Percentiles rank a stretch among this genome's conserved stretches.
Evolutionary conservation across 306 rosid genomes (phyloP).

Genomic region (Boehmeria nivea): DNA sequence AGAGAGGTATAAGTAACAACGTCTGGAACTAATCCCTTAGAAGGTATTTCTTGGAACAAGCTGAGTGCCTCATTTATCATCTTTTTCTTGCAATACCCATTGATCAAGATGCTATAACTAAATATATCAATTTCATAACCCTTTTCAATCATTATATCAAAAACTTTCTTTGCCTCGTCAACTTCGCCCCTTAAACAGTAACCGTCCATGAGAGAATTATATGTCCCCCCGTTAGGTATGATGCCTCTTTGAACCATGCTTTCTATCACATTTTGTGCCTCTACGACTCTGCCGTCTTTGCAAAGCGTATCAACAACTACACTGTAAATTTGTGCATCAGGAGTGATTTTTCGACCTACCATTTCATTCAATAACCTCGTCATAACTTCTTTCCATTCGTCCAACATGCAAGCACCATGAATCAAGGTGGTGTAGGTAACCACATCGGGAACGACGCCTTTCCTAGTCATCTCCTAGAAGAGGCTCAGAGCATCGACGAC

Average conservation of each 20-base stretch:
- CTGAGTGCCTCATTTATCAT: not conserved
- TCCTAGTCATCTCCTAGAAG: slow-evolving; percentile 12
- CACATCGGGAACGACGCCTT: slow-evolving; percentile 26
- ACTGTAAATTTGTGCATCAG: slow-evolving; percentile 27
- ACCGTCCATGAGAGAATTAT: slow-evolving; percentile 35
- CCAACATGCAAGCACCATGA: slow-evolving; percentile 24
- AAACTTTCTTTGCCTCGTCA: slow-evolving; percentile 21
- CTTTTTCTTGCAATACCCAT: not conserved
- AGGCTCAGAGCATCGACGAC: slow-evolving; percentile 22
- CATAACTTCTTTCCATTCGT: slow-evolving; percentile 25
- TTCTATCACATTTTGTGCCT: not conserved
- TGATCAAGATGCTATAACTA: not conserved
- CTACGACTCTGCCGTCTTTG: not conserved
- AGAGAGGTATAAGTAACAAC: slow-evolving; percentile 5
- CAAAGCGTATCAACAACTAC: not conserved
- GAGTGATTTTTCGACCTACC: slow-evolving; percentile 19
- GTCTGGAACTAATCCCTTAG: not conserved
- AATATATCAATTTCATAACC: not conserved
- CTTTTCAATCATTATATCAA: slow-evolving; percentile 16
- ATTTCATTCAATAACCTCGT: slow-evolving; percentile 28
- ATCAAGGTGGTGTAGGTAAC: not conserved
- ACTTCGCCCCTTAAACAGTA: slow-evolving; percentile 18
- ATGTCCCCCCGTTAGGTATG: slow-evolving; percentile 20
- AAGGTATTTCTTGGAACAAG: not conserved
- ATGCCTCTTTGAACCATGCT: slow-evolving; percentile 9